Base-by-base conservation (phyloP, 176 grass and related monocot species). In the Cymbopogon citratus region DNA sequence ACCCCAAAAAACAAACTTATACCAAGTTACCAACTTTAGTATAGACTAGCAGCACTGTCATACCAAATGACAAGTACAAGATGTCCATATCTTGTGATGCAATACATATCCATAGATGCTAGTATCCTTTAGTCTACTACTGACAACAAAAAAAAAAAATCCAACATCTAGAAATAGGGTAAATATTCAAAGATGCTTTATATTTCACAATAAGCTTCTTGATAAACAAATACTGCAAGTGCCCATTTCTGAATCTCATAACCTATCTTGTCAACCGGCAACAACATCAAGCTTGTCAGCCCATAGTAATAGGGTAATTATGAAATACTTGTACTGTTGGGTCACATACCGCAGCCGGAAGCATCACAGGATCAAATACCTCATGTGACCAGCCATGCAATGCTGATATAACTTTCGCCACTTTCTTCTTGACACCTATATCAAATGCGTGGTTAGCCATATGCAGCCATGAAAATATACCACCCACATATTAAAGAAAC, bases 351-450 rank as follows among this genome's bases (percentile, higher is more conserved):
- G 59, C 74, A 74, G 73, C 51, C 73, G 40, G 77, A 86, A 78
- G 79, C 66, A 84, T 9, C 26, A 86, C 64, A 87, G 36, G 72
- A 88, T 71, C 83, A 54, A 86, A 84, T n/a, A 86, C 60, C 19
- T 41, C 25, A 71, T 80, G 64, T 71, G 80, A 34, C 92, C 83
- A 87, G 68, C 52, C 43, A 41, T 79, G 76, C 62, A 94, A 54
- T 18, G 65, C 57, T 84, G 88, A 89, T 41, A 44, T 87, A 45
- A 87, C 79, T 85, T 91, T 91, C 14, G 69, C 71, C 78, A 91
- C 89, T 78, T 89, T 91, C 80, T 86, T 94, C 48, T 94, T 87
- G 59, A 91, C 71, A 59, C 92, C 89, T 94, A 39, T 74, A 35
- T 51, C 64, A 44, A 18, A 75, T 36, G 59, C 12, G 63, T 41